Evolutionary conservation across 2,329 filamentous ascomycete genomes (phyloP).

Genomic region (Nemania abortiva): DNA sequence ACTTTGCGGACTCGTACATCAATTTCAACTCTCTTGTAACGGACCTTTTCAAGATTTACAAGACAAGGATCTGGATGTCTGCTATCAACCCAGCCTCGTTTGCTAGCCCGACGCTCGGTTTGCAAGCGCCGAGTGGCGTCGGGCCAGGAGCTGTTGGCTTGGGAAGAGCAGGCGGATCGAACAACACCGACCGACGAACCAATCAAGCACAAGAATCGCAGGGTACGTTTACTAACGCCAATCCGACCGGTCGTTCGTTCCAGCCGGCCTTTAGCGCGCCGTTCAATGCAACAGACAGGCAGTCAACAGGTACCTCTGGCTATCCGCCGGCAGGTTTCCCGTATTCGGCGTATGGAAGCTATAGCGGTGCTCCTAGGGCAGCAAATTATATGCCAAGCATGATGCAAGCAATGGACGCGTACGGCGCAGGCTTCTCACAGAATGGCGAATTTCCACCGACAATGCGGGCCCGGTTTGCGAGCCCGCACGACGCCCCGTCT

Average conservation of each 20-base stretch:
- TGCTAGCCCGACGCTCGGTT: constrained; percentile 78
- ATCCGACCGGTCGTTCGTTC: constrained; percentile 57
- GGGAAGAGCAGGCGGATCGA: constrained; percentile 60
- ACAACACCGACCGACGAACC: constrained; percentile 63
- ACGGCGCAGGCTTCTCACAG: constrained; percentile 56
- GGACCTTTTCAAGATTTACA: constrained; percentile 99
- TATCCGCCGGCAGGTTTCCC: constrained; percentile 57
- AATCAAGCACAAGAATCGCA: constrained; percentile 58
- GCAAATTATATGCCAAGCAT: constrained; percentile 56
- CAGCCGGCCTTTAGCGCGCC: constrained; percentile 58
- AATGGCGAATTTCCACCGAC: constrained; percentile 60
- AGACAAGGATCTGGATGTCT: constrained; percentile 99
- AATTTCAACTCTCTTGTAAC: constrained; percentile 99
- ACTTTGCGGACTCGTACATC: constrained; percentile 97
- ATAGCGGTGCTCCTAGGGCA: constrained; percentile 56
- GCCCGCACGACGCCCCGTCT: constrained; percentile 51
- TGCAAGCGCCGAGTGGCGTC: constrained; percentile 76
- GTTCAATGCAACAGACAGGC: constrained; percentile 58
- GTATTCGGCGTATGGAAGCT: constrained; percentile 59
- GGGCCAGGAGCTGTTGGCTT: constrained; percentile 74
- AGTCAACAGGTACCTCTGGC: constrained; percentile 54
- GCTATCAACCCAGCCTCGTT: constrained; percentile 98
- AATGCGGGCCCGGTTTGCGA: constrained; percentile 56
- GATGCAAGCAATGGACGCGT: constrained; percentile 58
- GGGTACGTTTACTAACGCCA: constrained; percentile 54